Base-by-base conservation (phyloP, 371 early-diverging fungal species). In the Rhizopus delemar region DNA sequence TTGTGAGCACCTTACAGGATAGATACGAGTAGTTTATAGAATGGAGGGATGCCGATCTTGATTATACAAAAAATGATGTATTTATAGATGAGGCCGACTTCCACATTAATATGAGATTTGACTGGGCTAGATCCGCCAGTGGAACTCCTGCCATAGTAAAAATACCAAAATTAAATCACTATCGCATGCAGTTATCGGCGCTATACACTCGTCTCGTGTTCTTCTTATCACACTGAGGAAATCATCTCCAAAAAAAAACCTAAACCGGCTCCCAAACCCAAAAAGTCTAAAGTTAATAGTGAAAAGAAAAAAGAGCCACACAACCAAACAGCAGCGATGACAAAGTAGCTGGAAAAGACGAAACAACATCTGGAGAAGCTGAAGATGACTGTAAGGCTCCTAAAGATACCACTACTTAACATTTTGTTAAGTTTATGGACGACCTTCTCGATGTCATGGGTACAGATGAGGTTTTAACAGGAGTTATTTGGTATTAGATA, bases 371-470 rank as follows among this genome's bases (percentile, higher is more conserved):
- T n/a, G 36, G 36, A 36, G 36, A 9, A 36, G 54, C 53, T 60
- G 54, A 60, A 48, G 46, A 60, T 60, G 15, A 60, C 53, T 36
- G 48, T 53, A 54, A 36, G 8, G 49, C 53, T 46, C 45, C 51
- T 33, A 61, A 61, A 62, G 56, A 46, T 36, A 62, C 56, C 8
- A 56, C 51, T 41, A 56, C 46, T 28, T 38, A 56, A 13, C 51
- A 52, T 38, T 57, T 62, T 48, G 43, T 62, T 16, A 62, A 51
- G 34, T 57, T 62, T 52, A 62, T 62, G 52, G 56, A 51, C 46
- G 51, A 16, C 13, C 45, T 61, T 15, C 56, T 61, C 50, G 45
- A 50, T 51, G 45, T 56, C 46, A 50, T 62, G 22, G 22, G 22
- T 22, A 22, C 2, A 22, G 22, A 2, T 22, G 22, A 22, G 50